Evolutionary conservation across 2,329 filamentous ascomycete species (phyloP).

Genomic region (Neurospora crassa): DNA sequence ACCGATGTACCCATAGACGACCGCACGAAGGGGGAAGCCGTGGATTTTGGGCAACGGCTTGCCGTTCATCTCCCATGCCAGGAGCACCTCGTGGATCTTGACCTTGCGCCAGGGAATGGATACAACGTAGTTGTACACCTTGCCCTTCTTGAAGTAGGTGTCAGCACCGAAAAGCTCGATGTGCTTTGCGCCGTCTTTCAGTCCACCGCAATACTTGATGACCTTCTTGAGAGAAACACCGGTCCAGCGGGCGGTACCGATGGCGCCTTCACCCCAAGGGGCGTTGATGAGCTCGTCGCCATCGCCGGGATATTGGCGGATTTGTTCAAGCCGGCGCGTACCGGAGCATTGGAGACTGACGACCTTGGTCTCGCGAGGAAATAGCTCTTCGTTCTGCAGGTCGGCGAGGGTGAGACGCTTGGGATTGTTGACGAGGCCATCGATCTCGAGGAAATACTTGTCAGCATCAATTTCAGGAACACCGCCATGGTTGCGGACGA

Average conservation of each 20-base stretch:
- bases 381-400: constrained; percentile 48
- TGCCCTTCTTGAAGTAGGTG: constrained; percentile 60
- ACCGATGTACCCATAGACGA: constrained; percentile 59
- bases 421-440: constrained; percentile 49
- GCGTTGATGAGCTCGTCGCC: constrained; percentile 51
- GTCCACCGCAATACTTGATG: constrained; percentile 59
- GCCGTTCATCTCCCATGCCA: constrained; percentile 66
- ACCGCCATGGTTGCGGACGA: constrained; percentile 63
- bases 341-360: constrained; percentile 60
- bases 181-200: constrained; percentile 44
- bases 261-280: constrained; percentile 57
- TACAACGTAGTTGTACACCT: constrained; percentile 58
- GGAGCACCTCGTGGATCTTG: constrained; percentile 54
- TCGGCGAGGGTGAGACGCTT: constrained; percentile 48
- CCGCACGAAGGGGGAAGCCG: constrained; percentile 51
- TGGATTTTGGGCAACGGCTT: constrained; percentile 55
- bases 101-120: constrained; percentile 60
- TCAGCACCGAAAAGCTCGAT: constrained; percentile 62
- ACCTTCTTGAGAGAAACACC: constrained; percentile 60
- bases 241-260: constrained; percentile 53
- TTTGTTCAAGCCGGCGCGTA: constrained; percentile 61
- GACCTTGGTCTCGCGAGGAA: constrained; percentile 48
- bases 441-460: constrained; percentile 39
- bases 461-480: constrained; percentile 55
- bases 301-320: constrained; percentile 53